Evolutionary conservation across 805 yeast genomes (phyloP), one percentile per base, ranked within the genome.

Genomic region (Pichia membranifaciens): DNA sequence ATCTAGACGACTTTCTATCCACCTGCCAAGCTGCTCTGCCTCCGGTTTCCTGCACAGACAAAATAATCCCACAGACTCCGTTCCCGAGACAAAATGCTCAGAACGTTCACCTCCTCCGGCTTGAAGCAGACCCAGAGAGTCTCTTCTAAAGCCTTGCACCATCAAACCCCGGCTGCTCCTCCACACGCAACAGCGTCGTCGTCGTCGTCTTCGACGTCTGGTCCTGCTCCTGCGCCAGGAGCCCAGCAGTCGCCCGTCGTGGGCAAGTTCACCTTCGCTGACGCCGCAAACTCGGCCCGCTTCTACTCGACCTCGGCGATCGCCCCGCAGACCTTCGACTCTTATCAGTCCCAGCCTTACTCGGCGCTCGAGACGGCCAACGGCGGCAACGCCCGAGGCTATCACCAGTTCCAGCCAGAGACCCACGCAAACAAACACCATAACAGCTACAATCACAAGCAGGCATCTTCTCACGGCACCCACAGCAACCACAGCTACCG

Each of bases 41-140:
- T n/a, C n/a, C n/a, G n/a, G n/a, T n/a, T n/a, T n/a, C n/a, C n/a
- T n/a, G n/a, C n/a, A n/a, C n/a, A n/a, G n/a, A n/a, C n/a, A n/a
- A n/a, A n/a, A n/a, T n/a, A n/a, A n/a, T 25, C 29, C 29, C 29
- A 25, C 29, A 25, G 10, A 7, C 29, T 8, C 10, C 29, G 29
- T 10, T 8, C 29, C 10, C 36, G 10, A 29, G 10, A 29, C 22
- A 36, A n/a, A 37, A 64, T 64, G 68, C 53, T 64, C n/a, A 64
- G 67, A 56, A 46, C 60, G 20, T 37, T 63, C 35, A 61, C 66
- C 8, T 36, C 61, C 17, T 56, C 50, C 28, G 61, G 66, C 16
- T 47, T 63, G 34, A 62, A 61, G 36, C 68, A 64, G 47, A 59
- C 66, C 17, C 68, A 64, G 40, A 53, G 67, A 47, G 66, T 57